phyloP scores from a whole-genome alignment of 768 basidiomycete species.

The Boletus pseudopeckii region DNA sequence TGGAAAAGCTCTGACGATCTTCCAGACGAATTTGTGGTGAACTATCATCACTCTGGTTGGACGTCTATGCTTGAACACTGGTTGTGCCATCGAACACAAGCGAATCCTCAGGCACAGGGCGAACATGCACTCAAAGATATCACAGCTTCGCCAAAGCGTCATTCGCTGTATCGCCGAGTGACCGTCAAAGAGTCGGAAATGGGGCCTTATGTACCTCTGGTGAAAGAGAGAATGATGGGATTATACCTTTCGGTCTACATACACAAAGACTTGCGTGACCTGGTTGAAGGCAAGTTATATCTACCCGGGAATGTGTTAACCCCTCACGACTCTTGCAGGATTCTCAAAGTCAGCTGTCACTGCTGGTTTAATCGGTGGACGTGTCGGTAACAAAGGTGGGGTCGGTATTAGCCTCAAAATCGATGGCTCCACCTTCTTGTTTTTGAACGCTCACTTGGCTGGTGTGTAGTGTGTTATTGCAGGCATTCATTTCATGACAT shows the following conservation, averaged over 20 bases:
- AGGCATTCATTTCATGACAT: not conserved
- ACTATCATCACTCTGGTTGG: slow-evolving; percentile 52
- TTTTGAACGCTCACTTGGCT: slow-evolving; percentile 89
- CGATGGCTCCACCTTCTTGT: slow-evolving; percentile 77
- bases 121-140: slow-evolving; percentile 28
- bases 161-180: slow-evolving; percentile 41
- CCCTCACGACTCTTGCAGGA: slow-evolving; percentile 37
- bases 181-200: slow-evolving; percentile 43
- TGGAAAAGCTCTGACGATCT: slow-evolving; percentile 38
- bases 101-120: slow-evolving; percentile 14
- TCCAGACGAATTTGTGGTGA: slow-evolving; percentile 31
- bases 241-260: slow-evolving; percentile 77
- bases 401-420: slow-evolving; percentile 89
- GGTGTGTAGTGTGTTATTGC: slow-evolving; percentile 39
- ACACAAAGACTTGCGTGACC: slow-evolving; percentile 62
- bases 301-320: not conserved
- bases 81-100: slow-evolving; percentile 46
- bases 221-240: slow-evolving; percentile 91
- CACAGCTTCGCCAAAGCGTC: slow-evolving; percentile 42
- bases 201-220: slow-evolving; percentile 80
- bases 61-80: slow-evolving; percentile 74
- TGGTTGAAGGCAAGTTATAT: slow-evolving; percentile 52
- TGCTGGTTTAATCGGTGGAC: slow-evolving; percentile 84
- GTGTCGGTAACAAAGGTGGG: slow-evolving; percentile 91
- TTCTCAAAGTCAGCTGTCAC: slow-evolving; percentile 81